Base-by-base conservation (phyloP, 2,329 filamentous ascomycete species). In the Colletotrichum gigasporum region DNA sequence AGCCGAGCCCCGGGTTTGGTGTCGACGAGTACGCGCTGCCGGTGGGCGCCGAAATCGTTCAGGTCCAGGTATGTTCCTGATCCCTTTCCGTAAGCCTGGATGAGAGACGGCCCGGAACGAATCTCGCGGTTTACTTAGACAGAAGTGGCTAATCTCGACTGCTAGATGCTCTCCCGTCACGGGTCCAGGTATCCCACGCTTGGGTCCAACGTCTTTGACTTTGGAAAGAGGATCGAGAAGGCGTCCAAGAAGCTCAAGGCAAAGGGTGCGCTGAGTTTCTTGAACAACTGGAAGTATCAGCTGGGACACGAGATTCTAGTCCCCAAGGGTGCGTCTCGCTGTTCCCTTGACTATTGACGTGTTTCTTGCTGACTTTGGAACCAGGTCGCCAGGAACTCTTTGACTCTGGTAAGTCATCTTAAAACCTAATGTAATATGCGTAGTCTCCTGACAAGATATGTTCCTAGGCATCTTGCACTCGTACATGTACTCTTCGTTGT, bases 251-350 rank as follows among this genome's bases (percentile, higher is more conserved):
- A 80, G 18, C 84, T 87, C 68, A 82, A 81, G 44, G 88, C 88
- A 24, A 84, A 81, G 3, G 90, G 86, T 0, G 73, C 80, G 0
- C 77, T 94, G n/a, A 75, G 79, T 0, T 94, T 94, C 71, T 77
- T 93, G 57, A 89, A 90, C 60, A 77, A 82, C 45, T 94, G 90
- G 90, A 84, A 82, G 52, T 93, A 91, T 72, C 78, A 86, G 68
- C 83, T 94, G 4, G 91, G 91, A 8, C 79, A 83, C 10, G 90
- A 93, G 70, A 91, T 93, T 44, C 80, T 94, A 2, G 90, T 92
- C 1, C 89, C 91, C 0, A 85, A 88, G 64, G 91, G 74, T 70
- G 10, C 37, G 66, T 45, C 18, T 45, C n/a, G 22, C 11, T 30
- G n/a, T 6, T 12, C 10, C 4, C 6, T 10, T 26, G 8, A 9